Evolutionary conservation across 768 basidiomycete genomes (phyloP).

Genomic region (Fomitopsis serialis): DNA sequence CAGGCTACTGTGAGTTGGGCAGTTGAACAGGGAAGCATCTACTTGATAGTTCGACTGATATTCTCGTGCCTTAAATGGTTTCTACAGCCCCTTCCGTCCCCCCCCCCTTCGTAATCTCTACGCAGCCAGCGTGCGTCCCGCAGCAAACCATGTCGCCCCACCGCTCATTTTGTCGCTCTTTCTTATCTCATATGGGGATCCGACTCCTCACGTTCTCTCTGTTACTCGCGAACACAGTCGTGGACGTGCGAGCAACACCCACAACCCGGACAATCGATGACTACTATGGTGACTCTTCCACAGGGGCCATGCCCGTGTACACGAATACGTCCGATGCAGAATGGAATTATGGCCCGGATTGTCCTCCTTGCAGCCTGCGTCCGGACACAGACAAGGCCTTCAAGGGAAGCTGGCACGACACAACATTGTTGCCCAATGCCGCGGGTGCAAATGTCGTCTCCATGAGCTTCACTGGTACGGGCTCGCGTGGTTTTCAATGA

Average conservation of each 20-base stretch:
- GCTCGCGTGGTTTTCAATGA: neutral
- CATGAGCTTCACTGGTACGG: neutral
- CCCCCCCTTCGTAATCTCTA: no score
- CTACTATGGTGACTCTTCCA: constrained; percentile 10
- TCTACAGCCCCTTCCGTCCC: no score
- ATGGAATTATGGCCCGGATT: constrained; percentile 7
- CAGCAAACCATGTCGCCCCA: no score
- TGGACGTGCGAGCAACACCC: neutral
- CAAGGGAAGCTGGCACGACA: constrained; percentile 10
- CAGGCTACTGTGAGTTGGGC: no score
- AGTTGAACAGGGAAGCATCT: no score
- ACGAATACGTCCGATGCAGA: neutral
- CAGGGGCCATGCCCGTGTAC: constrained; percentile 5
- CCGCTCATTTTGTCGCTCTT: no score
- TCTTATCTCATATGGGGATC: no score
- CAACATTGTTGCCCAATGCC: neutral
- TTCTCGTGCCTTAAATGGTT: no score
- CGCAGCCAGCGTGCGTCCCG: no score
- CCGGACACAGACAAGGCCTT: neutral
- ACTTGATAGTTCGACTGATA: no score
- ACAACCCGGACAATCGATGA: constrained; percentile 13
- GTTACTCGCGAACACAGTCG: no score
- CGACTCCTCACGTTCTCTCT: no score
- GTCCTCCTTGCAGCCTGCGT: constrained; percentile 4
- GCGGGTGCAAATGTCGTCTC: neutral